A percentile compares a stretch with the other conserved stretches of the same genome.
phyloP scores from a whole-genome alignment of 768 basidiomycete species.

The Lanmaoa rubissima region DNA sequence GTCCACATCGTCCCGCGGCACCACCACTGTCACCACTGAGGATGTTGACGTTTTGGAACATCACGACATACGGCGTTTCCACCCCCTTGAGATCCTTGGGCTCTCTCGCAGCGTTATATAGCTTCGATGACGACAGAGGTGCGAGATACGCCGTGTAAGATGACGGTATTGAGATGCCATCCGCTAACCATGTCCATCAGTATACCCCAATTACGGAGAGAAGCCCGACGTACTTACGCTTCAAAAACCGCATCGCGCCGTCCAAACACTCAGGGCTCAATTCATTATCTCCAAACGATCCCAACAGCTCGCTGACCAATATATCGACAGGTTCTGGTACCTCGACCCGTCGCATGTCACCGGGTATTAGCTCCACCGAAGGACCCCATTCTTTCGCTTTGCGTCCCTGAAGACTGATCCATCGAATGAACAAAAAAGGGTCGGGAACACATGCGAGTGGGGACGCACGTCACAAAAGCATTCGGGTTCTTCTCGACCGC shows the following conservation, averaged over 20 bases:
- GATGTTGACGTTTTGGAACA: constrained; percentile 93
- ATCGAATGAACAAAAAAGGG: constrained; percentile 15
- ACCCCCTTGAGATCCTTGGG: constrained; percentile 65
- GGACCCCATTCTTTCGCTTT: constrained; percentile 81
- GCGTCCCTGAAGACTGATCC: constrained; percentile 74
- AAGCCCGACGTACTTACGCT: constrained; percentile 49
- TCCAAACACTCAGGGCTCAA: constrained; percentile 97
- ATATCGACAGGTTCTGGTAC: constrained; percentile 90
- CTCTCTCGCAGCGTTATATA: constrained; percentile 79
- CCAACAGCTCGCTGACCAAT: constrained; percentile 91
- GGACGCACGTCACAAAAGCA: constrained; percentile 87
- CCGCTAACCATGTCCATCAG: constrained; percentile 47
- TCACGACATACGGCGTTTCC: constrained; percentile 98
- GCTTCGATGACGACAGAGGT: constrained; percentile 90
- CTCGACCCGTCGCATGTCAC: constrained; percentile 87
- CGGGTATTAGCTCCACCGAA: constrained; percentile 79
- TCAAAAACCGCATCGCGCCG: constrained; percentile 90
- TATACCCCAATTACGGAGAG: neutral
- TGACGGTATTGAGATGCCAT: constrained; percentile 93
- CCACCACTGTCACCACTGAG: constrained; percentile 75
- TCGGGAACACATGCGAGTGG: constrained; percentile 5
- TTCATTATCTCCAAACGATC: constrained; percentile 98
- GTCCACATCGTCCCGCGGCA: constrained; percentile 66
- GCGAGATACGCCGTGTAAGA: constrained; percentile 96
- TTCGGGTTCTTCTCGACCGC: constrained; percentile 97